Evolutionary conservation across 371 early-diverging fungal genomes (phyloP).

Genomic region (Lichtheimia ramosa): DNA sequence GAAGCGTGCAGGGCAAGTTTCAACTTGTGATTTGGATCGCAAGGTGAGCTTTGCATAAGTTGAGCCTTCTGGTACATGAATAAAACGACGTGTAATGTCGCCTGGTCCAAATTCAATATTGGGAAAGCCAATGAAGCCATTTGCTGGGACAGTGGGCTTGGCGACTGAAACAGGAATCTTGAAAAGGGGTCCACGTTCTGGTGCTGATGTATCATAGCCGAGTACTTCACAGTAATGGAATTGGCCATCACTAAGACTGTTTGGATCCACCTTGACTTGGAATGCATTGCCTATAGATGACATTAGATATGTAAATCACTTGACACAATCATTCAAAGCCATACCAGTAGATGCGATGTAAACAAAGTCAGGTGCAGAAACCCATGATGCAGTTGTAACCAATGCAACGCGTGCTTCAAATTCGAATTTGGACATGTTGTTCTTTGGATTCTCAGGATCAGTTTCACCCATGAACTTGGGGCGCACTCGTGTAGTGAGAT

Average conservation of each 20-base stretch:
- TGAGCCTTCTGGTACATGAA: constrained; percentile 82
- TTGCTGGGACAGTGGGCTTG: constrained; percentile 66
- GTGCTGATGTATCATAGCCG: constrained; percentile 76
- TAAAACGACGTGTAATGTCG: constrained; percentile 74
- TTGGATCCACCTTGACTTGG: constrained; percentile 80
- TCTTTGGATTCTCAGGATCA: constrained; percentile 60
- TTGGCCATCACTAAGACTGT: constrained; percentile 68
- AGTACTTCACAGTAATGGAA: constrained; percentile 80
- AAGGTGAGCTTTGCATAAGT: constrained; percentile 63
- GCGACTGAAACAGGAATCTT: constrained; percentile 88
- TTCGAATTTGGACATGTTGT: constrained; percentile 66
- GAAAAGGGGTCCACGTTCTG: constrained; percentile 81
- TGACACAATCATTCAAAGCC: background rate
- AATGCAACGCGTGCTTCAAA: constrained; percentile 84
- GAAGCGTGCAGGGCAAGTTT: constrained; percentile 58
- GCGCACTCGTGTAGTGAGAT: constrained; percentile 57
- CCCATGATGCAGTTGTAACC: constrained; percentile 74
- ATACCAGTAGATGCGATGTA: constrained; percentile 68
- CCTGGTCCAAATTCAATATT: constrained; percentile 76
- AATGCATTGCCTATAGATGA: constrained; percentile 57
- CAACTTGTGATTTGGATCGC: constrained; percentile 32
- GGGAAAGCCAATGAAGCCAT: constrained; percentile 54
- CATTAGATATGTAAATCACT: background rate
- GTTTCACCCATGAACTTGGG: constrained; percentile 78
- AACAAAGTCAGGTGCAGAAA: constrained; percentile 77